A percentile compares a stretch with the other conserved stretches of the same genome.
phyloP scores from a whole-genome alignment of 306 rosid species.

The Rosa multiflora region DNA sequence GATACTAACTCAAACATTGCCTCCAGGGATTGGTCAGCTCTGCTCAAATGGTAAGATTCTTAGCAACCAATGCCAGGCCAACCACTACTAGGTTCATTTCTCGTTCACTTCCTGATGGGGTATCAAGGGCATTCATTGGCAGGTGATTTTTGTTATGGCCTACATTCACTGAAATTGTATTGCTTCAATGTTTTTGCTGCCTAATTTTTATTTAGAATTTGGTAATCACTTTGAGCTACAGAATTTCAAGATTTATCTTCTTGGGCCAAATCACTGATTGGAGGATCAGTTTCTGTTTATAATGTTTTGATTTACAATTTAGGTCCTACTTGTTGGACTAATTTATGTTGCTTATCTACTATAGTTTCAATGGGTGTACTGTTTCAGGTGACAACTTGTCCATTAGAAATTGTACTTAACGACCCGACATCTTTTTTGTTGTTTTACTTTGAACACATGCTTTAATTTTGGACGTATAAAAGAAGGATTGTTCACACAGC shows the following conservation, averaged over 20 bases:
- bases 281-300: background rate
- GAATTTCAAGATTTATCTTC: background rate
- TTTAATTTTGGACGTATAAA: background rate
- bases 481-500: background rate
- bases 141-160: slow-evolving; percentile 51
- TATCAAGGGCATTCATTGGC: slow-evolving; percentile 94
- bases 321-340: background rate
- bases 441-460: background rate
- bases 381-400: background rate
- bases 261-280: background rate
- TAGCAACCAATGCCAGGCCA: slow-evolving; percentile 92
- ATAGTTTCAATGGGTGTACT: background rate
- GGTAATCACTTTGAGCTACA: background rate
- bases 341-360: background rate
- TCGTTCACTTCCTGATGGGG: slow-evolving; percentile 68
- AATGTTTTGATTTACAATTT: background rate
- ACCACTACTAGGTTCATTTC: slow-evolving; percentile 77
- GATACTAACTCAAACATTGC: slow-evolving; percentile 35
- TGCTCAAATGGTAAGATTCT: slow-evolving; percentile 85
- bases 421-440: background rate
- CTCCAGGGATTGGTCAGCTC: slow-evolving; percentile 96
- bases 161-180: background rate
- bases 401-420: background rate
- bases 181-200: background rate
- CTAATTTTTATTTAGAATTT: background rate